phyloP scores from a whole-genome alignment of 108 stramenopile genomes.

The Heterococcus sp. region DNA sequence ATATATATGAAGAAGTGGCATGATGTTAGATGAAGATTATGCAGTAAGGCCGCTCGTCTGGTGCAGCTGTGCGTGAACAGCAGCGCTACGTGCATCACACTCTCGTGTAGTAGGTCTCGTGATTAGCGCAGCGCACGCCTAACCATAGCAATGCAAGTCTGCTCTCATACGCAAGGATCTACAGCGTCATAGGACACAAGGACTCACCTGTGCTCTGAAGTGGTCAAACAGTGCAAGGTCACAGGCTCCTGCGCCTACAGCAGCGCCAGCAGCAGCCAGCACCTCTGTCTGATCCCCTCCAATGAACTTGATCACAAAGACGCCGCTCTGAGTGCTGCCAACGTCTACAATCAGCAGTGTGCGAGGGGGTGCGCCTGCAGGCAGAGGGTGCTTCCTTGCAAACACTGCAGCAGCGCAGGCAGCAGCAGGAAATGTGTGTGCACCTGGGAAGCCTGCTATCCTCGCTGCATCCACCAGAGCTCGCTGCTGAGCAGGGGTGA shows the following conservation, averaged over 20 bases:
- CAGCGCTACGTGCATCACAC: slow-evolving; percentile 29
- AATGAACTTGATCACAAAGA: slow-evolving; percentile 6
- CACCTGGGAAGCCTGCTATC: slow-evolving; percentile 11
- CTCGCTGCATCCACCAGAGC: slow-evolving; percentile 28
- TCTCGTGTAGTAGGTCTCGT: background rate
- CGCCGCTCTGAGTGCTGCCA: slow-evolving; percentile 9
- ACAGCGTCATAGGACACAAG: no score
- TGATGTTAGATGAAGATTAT: background rate
- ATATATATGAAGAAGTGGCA: background rate
- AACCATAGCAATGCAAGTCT: background rate
- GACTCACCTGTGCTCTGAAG: background rate
- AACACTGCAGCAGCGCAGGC: slow-evolving; percentile 16
- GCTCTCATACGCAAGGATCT: background rate
- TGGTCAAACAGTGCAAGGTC: background rate
- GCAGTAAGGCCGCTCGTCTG: slow-evolving; percentile 19
- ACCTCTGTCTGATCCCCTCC: background rate
- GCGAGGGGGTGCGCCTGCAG: slow-evolving; percentile 5
- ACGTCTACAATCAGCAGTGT: slow-evolving; percentile 21
- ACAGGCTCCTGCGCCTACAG: background rate
- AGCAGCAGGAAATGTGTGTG: slow-evolving; percentile 7
- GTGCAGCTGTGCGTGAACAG: slow-evolving; percentile 39
- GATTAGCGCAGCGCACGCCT: background rate
- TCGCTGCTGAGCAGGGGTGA: slow-evolving; percentile 6
- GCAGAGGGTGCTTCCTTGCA: slow-evolving; percentile 37
- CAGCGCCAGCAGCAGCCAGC: background rate